Base-by-base conservation (phyloP, 768 basidiomycete species). In the Naematelia encephala region DNA sequence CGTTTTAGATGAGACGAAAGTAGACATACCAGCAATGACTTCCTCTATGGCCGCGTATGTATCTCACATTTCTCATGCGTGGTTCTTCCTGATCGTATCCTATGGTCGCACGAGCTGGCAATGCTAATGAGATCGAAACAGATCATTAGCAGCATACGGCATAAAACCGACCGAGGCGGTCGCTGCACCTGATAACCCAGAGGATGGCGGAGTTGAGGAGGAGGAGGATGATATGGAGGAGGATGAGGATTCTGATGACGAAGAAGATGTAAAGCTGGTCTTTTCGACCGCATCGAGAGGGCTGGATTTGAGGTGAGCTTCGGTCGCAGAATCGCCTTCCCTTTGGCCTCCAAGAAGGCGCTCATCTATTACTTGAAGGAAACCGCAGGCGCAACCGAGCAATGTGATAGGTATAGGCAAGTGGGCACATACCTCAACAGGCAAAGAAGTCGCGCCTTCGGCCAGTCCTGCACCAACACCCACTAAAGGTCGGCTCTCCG, bases 271-370 rank as follows among this genome's bases (percentile, higher is more conserved):
- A 43, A 68, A 74, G 59, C 60, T 73, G 28, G 70, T 71, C 5
- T 67, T 77, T 29, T 69, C 64, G 23, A 62, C 60, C 2, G 62
- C 64, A n/a, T 62, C 68, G 42, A 54, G 60, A 11, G 51, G 75
- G 27, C 52, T 78, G 47, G 75, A 78, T 58, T 60, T 77, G 45
- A 64, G 77, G 76, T 75, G 42, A 54, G 75, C 51, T 2, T 8
- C 34, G 34, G 8, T 11, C 19, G 8, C 34, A 39, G 8, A 39
- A 39, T 16, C 8, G 34, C 34, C 8, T 8, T n/a, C 22, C 44
- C 30, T 25, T 25, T 23, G 8, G 30, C n/a, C n/a, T n/a, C n/a
- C n/a, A n/a, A n/a, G n/a, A n/a, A n/a, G n/a, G 5, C 23, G 21
- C 10, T 16, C 28, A 21, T 27, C 39, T 11, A 47, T 43, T 3